Base-by-base conservation (phyloP, 805 yeast genomes). In the Nakazawaea wickerhamii region DNA sequence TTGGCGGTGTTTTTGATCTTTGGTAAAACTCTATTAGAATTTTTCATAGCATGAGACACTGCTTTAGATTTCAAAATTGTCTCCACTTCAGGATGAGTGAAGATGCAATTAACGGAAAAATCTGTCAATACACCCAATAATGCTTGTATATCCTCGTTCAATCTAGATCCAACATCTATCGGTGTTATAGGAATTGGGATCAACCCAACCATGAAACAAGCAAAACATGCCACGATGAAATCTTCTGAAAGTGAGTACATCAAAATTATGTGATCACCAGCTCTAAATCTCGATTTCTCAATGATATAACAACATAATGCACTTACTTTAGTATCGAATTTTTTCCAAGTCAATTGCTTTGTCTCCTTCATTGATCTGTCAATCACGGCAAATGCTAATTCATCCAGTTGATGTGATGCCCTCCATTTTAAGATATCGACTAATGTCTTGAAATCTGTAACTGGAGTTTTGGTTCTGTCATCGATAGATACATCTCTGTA, bases 231-330 rank as follows among this genome's bases (percentile, higher is more conserved):
- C 22, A 87, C 77, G 4, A 83, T 77, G 55, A 77, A 91, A 48
- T 93, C 98, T 44, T 90, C 96, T 1, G 89, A 79, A 36, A 91
- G 74, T 0, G 95, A 83, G 57, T 87, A 89, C 81, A 89, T 81
- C 53, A 93, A 64, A 3, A 89, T 70, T 3, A 88, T 91, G 48
- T 71, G 67, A 41, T 84, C 85, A 0, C 95, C 95, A 2, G 84
- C 70, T 41, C 64, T 70, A 35, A 87, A 57, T 3, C 71, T 66
- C 1, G 78, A 73, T 60, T 86, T 90, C 34, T 75, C 84, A 27
- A 81, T 67, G 41, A 93, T 71, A 55, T 84, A 79, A 5, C 75
- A 67, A 40, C 90, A 78, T 22, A 86, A 83, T 0, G 95, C 82
- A 15, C 84, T 83, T 2, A 91, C 75, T 44, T 84, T 72, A 31